Evolutionary conservation across 2,329 filamentous ascomycete genomes (phyloP), one percentile per base, ranked within the genome.

Genomic region (Pseudogymnoascus sp.): DNA sequence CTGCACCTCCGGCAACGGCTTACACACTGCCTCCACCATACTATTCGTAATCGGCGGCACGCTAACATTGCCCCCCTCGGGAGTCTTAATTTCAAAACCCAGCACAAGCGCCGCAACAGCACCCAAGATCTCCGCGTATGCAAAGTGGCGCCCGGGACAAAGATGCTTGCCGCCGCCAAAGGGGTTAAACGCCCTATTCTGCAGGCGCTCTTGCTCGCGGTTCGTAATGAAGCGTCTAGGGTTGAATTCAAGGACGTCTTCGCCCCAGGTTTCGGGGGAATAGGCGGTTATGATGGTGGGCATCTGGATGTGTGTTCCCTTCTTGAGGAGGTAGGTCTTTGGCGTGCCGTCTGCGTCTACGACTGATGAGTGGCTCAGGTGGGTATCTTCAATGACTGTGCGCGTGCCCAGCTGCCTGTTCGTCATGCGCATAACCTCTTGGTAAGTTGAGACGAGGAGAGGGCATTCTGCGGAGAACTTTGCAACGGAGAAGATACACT

Each of bases 391-490:
- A 12, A 72, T 65, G n/a, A 81, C 74, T 8, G 71, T 69, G 8
- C 80, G 75, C 35, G 72, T 75, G 10, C 74, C 74, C 12, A 74
- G 68, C 5, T 74, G 70, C 3, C 74, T 73, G 31, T 76, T 76
- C 10, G 67, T 69, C 1, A 80, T 62, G 6, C 80, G 77, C 61
- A 81, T 69, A 0, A 74, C 74, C 66, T 82, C 80, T 25, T 76
- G 74, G 65, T 77, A 80, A 21, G 74, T 74, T 48, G 77, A 76
- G 12, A 78, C 69, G 5, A 83, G 69, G 4, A 80, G 68, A 0
- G 79, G 78, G 55, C 76, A 77, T 5, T 70, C 63, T 1, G 74
- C 68, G 33, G 75, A 73, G 8, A 81, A 72, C 2, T 66, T 67
- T 1, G 68, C 67, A 60, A 76, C 72, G 13, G 78, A 71, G n/a